These are phyloP conservation scores for Nicotiana tomentosiformis DNA, from an alignment of 257 asterid genomes.

Conservation along the genomic window DNA sequence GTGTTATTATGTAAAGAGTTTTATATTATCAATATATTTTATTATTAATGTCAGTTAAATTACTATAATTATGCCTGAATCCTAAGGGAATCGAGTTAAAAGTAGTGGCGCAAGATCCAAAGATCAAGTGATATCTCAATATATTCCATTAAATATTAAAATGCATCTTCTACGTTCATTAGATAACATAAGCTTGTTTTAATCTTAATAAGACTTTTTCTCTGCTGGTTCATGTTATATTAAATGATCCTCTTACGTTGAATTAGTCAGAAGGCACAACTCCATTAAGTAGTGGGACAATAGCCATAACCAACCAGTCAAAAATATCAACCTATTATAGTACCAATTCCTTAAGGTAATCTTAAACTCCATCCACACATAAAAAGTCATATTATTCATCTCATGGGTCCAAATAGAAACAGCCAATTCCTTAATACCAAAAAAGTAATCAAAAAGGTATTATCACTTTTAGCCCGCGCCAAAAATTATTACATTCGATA, in stretches of 20 bases:
- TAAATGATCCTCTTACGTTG: neutral
- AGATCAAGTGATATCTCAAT: neutral
- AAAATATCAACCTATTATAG: neutral
- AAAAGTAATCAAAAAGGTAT: neutral
- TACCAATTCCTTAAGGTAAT: neutral
- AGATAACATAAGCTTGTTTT: neutral
- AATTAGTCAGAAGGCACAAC: neutral
- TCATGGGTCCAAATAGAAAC: neutral
- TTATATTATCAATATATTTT: too few species aligned
- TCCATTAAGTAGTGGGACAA: neutral
- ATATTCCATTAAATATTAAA: neutral
- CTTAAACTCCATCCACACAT: slow-evolving; percentile 6
- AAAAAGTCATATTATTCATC: neutral
- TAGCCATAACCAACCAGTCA: neutral
- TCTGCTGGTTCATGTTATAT: neutral
- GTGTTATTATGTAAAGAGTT: too few species aligned
- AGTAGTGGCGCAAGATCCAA: neutral
- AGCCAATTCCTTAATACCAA: neutral
- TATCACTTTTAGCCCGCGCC: too few species aligned
- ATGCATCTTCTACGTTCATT: neutral
- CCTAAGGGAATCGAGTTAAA: neutral
- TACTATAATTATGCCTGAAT: neutral
- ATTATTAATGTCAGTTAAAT: neutral
- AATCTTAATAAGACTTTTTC: neutral
- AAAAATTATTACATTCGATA: too few species aligned